A percentile compares a stretch with the other conserved stretches of the same genome.
Conservation (phyloP, 148 eudicot species). For the Drosera capensis region DNA sequence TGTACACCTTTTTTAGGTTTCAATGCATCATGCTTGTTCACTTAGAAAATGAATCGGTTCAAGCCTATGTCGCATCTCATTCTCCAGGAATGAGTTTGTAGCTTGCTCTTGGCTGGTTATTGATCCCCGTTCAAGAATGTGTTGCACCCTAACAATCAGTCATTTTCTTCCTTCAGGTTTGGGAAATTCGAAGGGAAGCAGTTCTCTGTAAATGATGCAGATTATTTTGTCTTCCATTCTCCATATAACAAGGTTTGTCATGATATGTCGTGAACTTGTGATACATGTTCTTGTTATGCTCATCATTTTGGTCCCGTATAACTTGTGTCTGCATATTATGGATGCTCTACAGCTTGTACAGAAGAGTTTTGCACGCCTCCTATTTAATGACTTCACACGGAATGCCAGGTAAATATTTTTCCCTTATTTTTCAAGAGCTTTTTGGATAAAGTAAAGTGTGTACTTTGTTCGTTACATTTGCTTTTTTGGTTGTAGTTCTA, state of each 20-base stretch:
- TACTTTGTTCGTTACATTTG: background rate
- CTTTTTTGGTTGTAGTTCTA: constrained; percentile 34
- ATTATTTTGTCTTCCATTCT: constrained; percentile 83
- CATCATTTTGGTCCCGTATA: background rate
- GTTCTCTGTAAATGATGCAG: constrained; percentile 66
- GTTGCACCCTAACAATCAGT: too few relatives aligned
- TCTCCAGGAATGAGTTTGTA: too few relatives aligned
- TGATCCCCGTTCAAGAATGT: too few relatives aligned
- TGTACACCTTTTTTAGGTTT: too few relatives aligned
- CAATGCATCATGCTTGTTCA: too few relatives aligned
- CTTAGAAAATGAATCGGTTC: too few relatives aligned
- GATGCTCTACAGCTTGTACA: constrained; percentile 78
- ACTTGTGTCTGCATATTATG: background rate
- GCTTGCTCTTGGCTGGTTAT: too few relatives aligned
- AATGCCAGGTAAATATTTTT: constrained; percentile 50
- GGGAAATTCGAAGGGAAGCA: constrained; percentile 72
- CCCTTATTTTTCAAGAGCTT: background rate
- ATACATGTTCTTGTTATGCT: background rate
- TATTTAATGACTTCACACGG: constrained; percentile 66
- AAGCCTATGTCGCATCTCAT: too few relatives aligned
- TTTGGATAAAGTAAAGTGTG: background rate
- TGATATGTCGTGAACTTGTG: background rate
- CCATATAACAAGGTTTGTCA: constrained; percentile 86
- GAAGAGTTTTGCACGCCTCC: constrained; percentile 82
- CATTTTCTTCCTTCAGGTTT: constrained; percentile 31